Evolutionary conservation across 345 rosid genomes (phyloP).

Genomic region (Moricandia arvensis): DNA sequence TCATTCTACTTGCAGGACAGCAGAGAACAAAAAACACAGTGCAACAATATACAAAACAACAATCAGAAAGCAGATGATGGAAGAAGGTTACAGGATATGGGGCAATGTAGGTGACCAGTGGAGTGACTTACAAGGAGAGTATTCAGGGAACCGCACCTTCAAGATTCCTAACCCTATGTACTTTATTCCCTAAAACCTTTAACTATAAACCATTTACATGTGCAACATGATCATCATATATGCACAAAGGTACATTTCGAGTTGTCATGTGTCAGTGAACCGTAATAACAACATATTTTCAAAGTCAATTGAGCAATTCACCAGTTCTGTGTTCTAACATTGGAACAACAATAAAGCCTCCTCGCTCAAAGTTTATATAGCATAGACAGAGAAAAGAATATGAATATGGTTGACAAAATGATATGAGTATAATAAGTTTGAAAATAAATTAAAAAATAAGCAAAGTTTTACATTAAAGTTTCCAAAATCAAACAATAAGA

Average conservation of each 20-base stretch:
- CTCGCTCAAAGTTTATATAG: neutral
- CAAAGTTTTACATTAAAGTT: slow-evolving; percentile 14
- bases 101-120: slow-evolving; percentile 93
- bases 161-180: slow-evolving; percentile 95
- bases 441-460: neutral
- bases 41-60: slow-evolving; percentile 61
- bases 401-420: neutral
- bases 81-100: slow-evolving; percentile 75
- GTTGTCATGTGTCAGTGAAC: neutral
- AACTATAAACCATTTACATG: slow-evolving; percentile 4
- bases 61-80: slow-evolving; percentile 52
- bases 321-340: neutral
- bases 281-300: neutral
- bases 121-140: slow-evolving; percentile 79
- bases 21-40: slow-evolving; percentile 47
- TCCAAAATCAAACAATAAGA: slow-evolving; percentile 36
- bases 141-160: slow-evolving; percentile 62
- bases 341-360: neutral
- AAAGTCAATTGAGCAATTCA: neutral
- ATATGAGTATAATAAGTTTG: slow-evolving; percentile 5
- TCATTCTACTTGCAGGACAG: slow-evolving; percentile 39
- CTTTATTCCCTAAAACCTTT: slow-evolving; percentile 19
- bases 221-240: slow-evolving; percentile 9
- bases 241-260: slow-evolving; percentile 7
- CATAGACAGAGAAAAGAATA: neutral